phyloP scores from a whole-genome alignment of 208 protist genomes.

The Trypanosoma boissoni region DNA sequence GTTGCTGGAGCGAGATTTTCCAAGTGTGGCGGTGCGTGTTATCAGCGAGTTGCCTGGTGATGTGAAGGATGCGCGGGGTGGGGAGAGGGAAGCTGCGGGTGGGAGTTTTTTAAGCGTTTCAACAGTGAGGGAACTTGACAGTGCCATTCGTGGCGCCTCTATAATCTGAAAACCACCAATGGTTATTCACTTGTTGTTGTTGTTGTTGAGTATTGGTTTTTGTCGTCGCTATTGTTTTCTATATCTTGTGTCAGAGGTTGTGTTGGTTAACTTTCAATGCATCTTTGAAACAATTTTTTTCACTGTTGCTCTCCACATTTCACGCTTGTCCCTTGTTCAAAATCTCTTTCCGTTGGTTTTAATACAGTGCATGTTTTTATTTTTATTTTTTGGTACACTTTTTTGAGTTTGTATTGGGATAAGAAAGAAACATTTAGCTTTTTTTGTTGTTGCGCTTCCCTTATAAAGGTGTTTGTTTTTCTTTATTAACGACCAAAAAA shows the following conservation, averaged over 20 bases:
- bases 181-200: no score
- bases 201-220: no score
- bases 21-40: background rate
- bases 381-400: slow-evolving; percentile 12
- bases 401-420: slow-evolving; percentile 6
- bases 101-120: no score
- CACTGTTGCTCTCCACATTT: no score
- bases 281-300: slow-evolving; percentile 7
- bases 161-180: no score
- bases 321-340: no score
- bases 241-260: no score
- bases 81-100: no score
- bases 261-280: background rate
- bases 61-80: background rate
- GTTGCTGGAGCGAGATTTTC: slow-evolving; percentile 3
- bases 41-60: background rate
- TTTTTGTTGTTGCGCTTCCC: slow-evolving; percentile 23
- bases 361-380: background rate
- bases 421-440: background rate
- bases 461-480: slow-evolving; percentile 6
- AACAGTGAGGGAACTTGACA: no score
- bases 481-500: no score
- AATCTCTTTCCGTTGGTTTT: background rate
- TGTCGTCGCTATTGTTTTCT: no score
- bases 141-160: no score